Conservation (phyloP, 306 rosid genomes). For the Vicia faba region DNA sequence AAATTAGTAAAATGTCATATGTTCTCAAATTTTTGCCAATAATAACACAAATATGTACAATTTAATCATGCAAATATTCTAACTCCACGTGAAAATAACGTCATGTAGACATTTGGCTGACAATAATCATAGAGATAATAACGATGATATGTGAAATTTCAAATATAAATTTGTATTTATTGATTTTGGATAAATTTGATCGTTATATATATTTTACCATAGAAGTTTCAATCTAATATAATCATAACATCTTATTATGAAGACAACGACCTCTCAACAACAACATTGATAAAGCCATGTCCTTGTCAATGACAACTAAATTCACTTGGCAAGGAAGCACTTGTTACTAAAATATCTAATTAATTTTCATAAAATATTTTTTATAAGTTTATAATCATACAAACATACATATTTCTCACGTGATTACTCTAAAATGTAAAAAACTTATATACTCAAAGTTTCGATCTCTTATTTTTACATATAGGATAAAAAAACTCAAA, state of each 20-base stretch:
- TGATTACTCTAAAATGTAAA: no score
- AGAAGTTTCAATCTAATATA: not conserved
- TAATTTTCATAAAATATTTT: not conserved
- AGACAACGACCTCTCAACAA: not conserved
- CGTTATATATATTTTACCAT: not conserved
- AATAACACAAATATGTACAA: no score
- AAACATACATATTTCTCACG: not conserved
- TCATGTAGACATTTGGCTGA: not conserved
- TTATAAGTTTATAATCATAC: not conserved
- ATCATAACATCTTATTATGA: not conserved
- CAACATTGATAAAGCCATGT: conserved; percentile 3
- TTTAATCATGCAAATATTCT: no score
- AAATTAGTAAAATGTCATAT: no score
- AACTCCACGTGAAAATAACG: no score
- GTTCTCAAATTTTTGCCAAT: no score
- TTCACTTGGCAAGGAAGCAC: conserved; percentile 28
- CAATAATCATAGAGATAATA: not conserved
- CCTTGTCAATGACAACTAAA: conserved; percentile 32
- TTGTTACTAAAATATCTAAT: not conserved
- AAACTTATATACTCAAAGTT: no score
- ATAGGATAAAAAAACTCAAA: no score
- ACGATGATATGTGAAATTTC: not conserved
- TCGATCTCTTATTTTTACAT: no score
- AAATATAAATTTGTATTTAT: not conserved
- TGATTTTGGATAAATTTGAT: not conserved